A percentile compares a stretch with the other conserved stretches of the same genome.
Conservation (phyloP, 768 basidiomycete genomes). For the Stropharia rugosoannulata region DNA sequence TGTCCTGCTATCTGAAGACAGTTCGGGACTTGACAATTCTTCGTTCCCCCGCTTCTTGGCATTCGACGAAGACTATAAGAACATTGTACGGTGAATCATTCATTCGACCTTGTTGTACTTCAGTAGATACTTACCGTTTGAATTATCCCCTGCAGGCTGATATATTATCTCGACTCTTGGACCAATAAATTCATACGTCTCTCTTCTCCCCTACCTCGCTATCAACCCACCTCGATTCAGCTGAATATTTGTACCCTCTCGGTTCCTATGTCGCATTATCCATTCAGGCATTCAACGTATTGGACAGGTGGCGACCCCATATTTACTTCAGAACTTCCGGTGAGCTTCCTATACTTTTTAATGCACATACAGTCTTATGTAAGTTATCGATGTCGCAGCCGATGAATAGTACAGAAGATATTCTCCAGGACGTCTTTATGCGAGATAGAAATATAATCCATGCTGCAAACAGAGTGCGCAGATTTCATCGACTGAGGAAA, state of each 20-base stretch:
- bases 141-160: no score
- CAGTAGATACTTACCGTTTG: neutral
- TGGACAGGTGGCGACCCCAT: slow-evolving; percentile 25
- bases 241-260: neutral
- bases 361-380: neutral
- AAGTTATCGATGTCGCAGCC: slow-evolving; percentile 16
- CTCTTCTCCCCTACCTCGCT: no score
- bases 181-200: no score
- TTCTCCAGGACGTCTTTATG: slow-evolving; percentile 31
- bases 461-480: slow-evolving; percentile 4
- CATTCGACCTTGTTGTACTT: neutral
- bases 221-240: neutral
- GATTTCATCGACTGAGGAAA: slow-evolving; percentile 11
- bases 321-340: slow-evolving; percentile 28
- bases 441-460: slow-evolving; percentile 19
- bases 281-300: slow-evolving; percentile 30
- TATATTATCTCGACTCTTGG: no score
- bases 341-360: slow-evolving; percentile 3
- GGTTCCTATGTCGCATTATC: slow-evolving; percentile 19
- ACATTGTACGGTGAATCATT: slow-evolving; percentile 1
- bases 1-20: no score
- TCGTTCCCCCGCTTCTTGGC: neutral
- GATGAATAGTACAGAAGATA: slow-evolving; percentile 31
- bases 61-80: neutral
- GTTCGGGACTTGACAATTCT: neutral